A percentile compares a stretch with the other conserved stretches of the same genome.
Conservation (phyloP, 257 asterid species). For the Solanum arcanum region DNA sequence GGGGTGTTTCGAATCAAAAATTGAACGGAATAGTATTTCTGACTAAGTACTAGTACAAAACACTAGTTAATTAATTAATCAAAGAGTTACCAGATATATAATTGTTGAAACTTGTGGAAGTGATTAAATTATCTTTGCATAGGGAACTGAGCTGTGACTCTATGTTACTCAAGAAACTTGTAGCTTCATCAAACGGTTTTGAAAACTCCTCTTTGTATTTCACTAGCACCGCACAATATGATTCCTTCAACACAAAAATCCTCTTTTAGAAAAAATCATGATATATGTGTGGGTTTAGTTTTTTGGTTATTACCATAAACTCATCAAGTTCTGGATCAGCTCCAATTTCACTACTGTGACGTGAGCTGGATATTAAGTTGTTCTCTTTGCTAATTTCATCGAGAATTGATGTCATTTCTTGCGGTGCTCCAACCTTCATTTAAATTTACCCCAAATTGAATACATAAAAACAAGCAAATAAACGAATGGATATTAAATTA, state of each 20-base stretch:
- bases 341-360: constrained; percentile 27
- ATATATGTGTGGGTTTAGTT: neutral
- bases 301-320: constrained; percentile 43
- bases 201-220: constrained; percentile 57
- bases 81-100: constrained; percentile 13
- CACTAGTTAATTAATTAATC: neutral
- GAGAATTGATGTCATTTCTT: constrained; percentile 52
- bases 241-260: constrained; percentile 25
- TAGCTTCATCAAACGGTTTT: constrained; percentile 77
- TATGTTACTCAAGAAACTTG: constrained; percentile 51
- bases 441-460: neutral
- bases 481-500: too few species aligned
- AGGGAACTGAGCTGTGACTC: constrained; percentile 57
- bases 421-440: constrained; percentile 65
- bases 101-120: constrained; percentile 4
- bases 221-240: constrained; percentile 51
- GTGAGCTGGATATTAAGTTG: neutral
- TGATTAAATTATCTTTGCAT: constrained; percentile 44
- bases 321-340: constrained; percentile 70
- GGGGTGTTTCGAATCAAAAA: neutral
- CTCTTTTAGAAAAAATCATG: neutral
- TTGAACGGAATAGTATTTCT: constrained; percentile 7
- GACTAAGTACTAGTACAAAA: neutral
- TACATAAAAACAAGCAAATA: too few species aligned
- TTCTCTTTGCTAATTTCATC: constrained; percentile 59